phyloP scores from a whole-genome alignment of 352 stramenopile species.

The Globisporangium barbulae region DNA sequence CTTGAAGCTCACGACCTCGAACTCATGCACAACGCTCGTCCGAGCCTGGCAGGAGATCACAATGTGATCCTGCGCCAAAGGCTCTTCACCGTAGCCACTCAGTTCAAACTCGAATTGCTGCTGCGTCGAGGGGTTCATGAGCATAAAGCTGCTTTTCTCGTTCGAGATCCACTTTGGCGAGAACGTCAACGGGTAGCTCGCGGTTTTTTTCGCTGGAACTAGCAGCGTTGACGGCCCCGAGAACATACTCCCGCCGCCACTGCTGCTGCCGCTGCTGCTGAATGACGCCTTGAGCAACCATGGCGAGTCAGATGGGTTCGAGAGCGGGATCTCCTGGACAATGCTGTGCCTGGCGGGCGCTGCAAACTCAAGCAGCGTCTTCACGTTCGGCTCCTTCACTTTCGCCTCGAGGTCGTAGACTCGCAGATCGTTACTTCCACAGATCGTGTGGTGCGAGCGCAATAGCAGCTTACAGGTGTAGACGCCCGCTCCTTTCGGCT shows the following conservation, averaged over 20 bases:
- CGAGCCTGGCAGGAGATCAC: conserved; percentile 83
- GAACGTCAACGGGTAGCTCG: conserved; percentile 81
- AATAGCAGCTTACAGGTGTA: conserved; percentile 74
- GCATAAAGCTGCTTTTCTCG: conserved; percentile 67
- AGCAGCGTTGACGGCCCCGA: conserved; percentile 57
- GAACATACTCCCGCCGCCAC: conserved; percentile 49
- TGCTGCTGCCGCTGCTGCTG: conserved; percentile 16
- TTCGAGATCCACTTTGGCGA: conserved; percentile 71
- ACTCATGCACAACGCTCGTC: conserved; percentile 75
- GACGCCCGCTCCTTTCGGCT: conserved; percentile 63
- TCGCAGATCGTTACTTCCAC: conserved; percentile 70
- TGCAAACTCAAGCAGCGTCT: conserved; percentile 86
- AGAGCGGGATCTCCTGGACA: conserved; percentile 88
- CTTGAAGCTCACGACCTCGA: conserved; percentile 67
- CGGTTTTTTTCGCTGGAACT: conserved; percentile 69
- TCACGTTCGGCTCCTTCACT: conserved; percentile 84
- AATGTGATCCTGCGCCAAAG: conserved; percentile 88
- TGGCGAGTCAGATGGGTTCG: conserved; percentile 79
- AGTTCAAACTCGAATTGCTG: conserved; percentile 91
- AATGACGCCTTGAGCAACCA: conserved; percentile 84
- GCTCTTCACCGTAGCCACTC: conserved; percentile 82
- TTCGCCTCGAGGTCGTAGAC: conserved; percentile 83
- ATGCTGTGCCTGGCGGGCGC: conserved; percentile 86
- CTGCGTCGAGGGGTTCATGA: conserved; percentile 79
- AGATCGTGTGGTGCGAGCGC: conserved; percentile 50